Percentiles rank a stretch among this genome's conserved stretches.
These are phyloP conservation scores for Erucastrum elatum DNA, from an alignment of 345 rosid species.

Conservation along the genomic window DNA sequence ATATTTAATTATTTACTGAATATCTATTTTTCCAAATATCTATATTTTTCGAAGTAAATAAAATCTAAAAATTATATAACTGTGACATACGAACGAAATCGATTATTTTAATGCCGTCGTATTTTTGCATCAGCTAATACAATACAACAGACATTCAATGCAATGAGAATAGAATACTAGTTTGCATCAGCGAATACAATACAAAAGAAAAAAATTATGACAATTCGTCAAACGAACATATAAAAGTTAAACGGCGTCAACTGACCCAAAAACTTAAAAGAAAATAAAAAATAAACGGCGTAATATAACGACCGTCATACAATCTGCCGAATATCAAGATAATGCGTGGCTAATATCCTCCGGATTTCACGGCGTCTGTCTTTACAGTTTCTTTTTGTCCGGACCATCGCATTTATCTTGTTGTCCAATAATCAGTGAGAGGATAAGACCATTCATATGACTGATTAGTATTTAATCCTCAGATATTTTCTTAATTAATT, in stretches of 20 bases:
- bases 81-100: too few relatives aligned
- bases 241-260: neutral
- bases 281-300: constrained; percentile 6
- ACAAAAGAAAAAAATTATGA: too few relatives aligned
- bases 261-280: neutral
- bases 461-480: neutral
- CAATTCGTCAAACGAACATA: neutral
- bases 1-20: too few relatives aligned
- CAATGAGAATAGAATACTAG: neutral
- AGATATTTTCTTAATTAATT: neutral
- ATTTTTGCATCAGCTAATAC: neutral
- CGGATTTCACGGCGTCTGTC: constrained; percentile 38
- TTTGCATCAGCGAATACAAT: too few relatives aligned
- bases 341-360: constrained; percentile 23
- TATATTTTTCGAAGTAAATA: too few relatives aligned
- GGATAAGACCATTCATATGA: constrained; percentile 17
- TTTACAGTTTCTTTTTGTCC: constrained; percentile 16
- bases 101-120: neutral
- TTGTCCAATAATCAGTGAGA: constrained; percentile 13
- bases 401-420: constrained; percentile 29
- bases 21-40: too few relatives aligned
- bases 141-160: constrained; percentile 36
- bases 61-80: too few relatives aligned
- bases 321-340: neutral
- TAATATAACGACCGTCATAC: constrained; percentile 19